Base-by-base conservation (phyloP, 1,284 basidiomycete genomes). In the Ganoderma resinaceum region DNA sequence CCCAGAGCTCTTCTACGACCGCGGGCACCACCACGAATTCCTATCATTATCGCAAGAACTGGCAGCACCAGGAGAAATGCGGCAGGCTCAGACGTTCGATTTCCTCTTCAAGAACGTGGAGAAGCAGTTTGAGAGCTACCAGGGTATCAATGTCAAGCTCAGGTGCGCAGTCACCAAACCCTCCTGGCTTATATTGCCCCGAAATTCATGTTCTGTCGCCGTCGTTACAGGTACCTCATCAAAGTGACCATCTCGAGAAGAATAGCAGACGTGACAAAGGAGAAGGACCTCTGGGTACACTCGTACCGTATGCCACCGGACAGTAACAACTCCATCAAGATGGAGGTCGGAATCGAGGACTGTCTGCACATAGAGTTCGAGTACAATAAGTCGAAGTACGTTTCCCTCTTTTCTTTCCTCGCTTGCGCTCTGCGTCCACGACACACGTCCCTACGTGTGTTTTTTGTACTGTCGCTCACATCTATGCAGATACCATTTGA, bases 261-360 rank as follows among this genome's bases (percentile, higher is more conserved):
- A 72, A 92, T 98, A 86, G 96, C 96, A 33, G 97, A 98, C 76
- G 94, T 97, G 8, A 83, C 88, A 63, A 97, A 98, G 80, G 97
- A 99, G 81, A 91, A 87, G 77, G 97, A 99, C 73, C 80, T 99
- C 38, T 99, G 97, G 97, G 98, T 99, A 2, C 97, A 99, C 80
- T 97, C 95, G 12, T 99, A 95, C 84, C 92, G 97, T 49, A 98
- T 98, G 95, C 97, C 97, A 2, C 96, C 97, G 66, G 98, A 99
- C 79, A 94, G 90, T 75, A 99, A 98, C 82, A 97, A 97, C 78
- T 93, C 95, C 40, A 98, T 99, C 84, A 99, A 98, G 87, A 99
- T 99, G 98, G 97, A 99, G 81, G 98, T 99, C 43, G 97, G 97
- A 20, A 99, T 99, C 71, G 97, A 99, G 79, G 97, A 99, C 79